Conservation (phyloP, 345 rosid species). For the Gossypium raimondii region DNA sequence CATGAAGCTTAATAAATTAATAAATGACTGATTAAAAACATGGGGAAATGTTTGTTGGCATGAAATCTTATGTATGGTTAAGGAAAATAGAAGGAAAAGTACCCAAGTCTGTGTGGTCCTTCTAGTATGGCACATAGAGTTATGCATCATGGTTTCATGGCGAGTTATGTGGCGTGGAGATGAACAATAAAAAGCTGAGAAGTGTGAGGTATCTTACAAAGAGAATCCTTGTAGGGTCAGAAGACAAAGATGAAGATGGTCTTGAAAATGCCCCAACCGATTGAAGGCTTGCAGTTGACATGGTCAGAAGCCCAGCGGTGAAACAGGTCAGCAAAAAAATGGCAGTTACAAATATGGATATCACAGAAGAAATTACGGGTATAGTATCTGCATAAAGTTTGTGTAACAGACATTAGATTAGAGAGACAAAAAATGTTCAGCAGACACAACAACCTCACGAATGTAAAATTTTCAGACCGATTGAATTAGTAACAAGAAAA, state of each 20-base stretch:
- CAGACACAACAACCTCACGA: not conserved
- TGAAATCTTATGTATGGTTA: not conserved
- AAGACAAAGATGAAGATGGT: conserved; percentile 45
- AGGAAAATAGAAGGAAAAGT: not conserved
- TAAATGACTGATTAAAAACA: not conserved
- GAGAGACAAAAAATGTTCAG: not conserved
- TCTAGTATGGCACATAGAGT: not conserved
- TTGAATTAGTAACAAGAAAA: not conserved
- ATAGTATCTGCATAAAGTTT: conserved; percentile 54
- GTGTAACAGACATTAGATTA: conserved; percentile 10
- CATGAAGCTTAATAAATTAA: conserved; percentile 6
- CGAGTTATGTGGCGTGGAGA: not conserved
- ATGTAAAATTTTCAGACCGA: not conserved
- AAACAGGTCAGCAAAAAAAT: conserved; percentile 51
- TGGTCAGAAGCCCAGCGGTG: conserved; percentile 65
- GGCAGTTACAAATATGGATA: conserved; percentile 46
- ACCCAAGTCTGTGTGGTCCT: not conserved
- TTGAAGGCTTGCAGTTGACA: conserved; percentile 77
- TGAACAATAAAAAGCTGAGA: not conserved
- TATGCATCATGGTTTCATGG: not conserved
- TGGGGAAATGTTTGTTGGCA: not conserved
- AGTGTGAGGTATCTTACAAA: conserved; percentile 49
- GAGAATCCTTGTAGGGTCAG: conserved; percentile 73
- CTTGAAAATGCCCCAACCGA: conserved; percentile 62
- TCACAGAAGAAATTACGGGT: conserved; percentile 48